Evolutionary conservation across 202 grass and related monocot genomes (phyloP), one percentile per base, ranked within the genome.

Genomic region (Zizania palustris): DNA sequence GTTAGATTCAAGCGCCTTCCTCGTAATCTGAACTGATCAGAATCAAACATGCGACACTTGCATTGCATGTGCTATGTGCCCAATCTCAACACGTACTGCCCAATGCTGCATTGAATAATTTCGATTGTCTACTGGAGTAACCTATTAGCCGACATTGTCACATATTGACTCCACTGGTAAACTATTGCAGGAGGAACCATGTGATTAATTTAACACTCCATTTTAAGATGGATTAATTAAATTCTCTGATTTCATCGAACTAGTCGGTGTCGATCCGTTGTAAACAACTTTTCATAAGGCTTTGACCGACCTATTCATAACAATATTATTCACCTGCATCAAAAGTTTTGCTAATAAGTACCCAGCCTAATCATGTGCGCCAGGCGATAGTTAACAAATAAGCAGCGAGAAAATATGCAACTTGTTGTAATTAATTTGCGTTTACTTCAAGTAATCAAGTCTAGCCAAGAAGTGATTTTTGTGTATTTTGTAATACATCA

Each of bases 11-110:
- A 21, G 12, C 15, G 6, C 45, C 77, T 63, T 82, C 71, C 54
- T 64, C 62, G 9, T 71, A 71, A 56, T 86, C 16, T 19, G 3
- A 64, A 78, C 64, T 38, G 28, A 28, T 86, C 18, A 21, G 9
- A 43, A 64, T 45, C 33, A 51, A 14, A 77, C 77, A 66, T 71
- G 28, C 36, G 12, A 15, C 36, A 70, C 7, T 6, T 76, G 40
- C 45, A 7, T 40, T 35, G 71, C 77, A 9, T 55, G 58, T 68
- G 80, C 69, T 16, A 16, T 46, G 40, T 40, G 40, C 44, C 44
- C 20, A 45, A 3, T 41, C 13, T 67, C 40, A 6, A 5, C n/a
- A 11, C 37, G n/a, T 20, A 5, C 39, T 43, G 39, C 36, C 38
- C 18, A 11, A 67, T 45, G 40, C 42, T 28, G 14, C 38, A 12